phyloP scores from a whole-genome alignment of 2,329 filamentous ascomycete species.

The Aspergillus texensis region DNA sequence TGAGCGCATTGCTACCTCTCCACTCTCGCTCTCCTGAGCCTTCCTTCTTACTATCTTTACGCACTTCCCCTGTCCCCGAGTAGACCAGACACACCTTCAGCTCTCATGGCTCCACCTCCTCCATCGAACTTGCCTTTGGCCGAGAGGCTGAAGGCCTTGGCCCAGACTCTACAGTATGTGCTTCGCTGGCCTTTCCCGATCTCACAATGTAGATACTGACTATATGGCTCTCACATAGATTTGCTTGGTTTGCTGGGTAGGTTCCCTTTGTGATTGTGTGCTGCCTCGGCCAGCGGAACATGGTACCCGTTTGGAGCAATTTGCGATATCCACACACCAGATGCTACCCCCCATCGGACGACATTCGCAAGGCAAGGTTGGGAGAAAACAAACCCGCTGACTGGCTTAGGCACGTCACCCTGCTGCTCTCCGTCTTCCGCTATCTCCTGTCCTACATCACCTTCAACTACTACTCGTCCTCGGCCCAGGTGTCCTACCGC shows the following conservation, averaged over 20 bases:
- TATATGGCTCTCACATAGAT: constrained; percentile 38
- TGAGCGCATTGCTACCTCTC: constrained; percentile 5
- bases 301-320: neutral
- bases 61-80: neutral
- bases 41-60: neutral
- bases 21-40: constrained; percentile 3
- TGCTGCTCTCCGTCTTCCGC: constrained; percentile 79
- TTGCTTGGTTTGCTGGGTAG: constrained; percentile 82
- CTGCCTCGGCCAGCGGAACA: neutral
- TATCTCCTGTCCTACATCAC: constrained; percentile 85
- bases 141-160: constrained; percentile 76
- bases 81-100: too few relatives aligned
- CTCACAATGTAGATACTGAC: constrained; percentile 23
- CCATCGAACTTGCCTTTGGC: constrained; percentile 68
- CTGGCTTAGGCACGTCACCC: constrained; percentile 72
- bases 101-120: constrained; percentile 72
- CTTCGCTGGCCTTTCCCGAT: constrained; percentile 42
- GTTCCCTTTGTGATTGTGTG: constrained; percentile 41
- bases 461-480: constrained; percentile 80
- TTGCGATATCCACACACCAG: neutral
- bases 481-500: constrained; percentile 84
- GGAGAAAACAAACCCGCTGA: constrained; percentile 23
- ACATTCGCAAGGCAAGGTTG: neutral
- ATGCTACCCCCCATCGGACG: neutral
- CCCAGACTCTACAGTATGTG: constrained; percentile 88